Evolutionary conservation across 352 stramenopile genomes (phyloP), one percentile per base, ranked within the genome.

Genomic region (Globisporangium emineosum): DNA sequence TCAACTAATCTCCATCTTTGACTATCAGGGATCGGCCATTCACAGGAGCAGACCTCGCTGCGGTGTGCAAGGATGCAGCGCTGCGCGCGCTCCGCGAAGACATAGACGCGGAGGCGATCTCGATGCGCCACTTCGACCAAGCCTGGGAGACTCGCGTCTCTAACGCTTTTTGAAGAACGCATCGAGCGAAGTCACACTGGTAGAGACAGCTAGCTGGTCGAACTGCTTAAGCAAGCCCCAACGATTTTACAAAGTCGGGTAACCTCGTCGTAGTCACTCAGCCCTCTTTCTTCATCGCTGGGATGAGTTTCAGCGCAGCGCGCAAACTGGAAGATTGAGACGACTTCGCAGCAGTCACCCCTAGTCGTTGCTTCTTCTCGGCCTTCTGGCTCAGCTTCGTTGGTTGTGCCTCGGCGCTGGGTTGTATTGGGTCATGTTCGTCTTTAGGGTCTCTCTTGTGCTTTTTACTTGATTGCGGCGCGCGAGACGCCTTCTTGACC

Each of bases 61-160:
- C 80, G 32, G 68, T 92, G 29, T 94, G 86, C 70, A 92, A 92
- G 32, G 83, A 91, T 65, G 83, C 86, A n/a, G 86, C 83, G 3
- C 86, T 94, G 42, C 78, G 76, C n/a, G 77, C 86, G 19, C 76
- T 94, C 64, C 86, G 86, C 15, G 75, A 91, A 65, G 64, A 86
- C 64, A 70, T 85, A 2, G 67, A 88, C 47, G 76, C 76, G 1
- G 57, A 49, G 5, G 51, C 17, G 30, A 69, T 90, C n/a, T 7
- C 29, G 27, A 69, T 75, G 50, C 64, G 52, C 2, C 77, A 90
- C 63, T 88, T 90, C 23, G 52, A 76, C 37, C 69, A 69, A 9
- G 77, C 81, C 9, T 90, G 81, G 81, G 63, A 76, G 17, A 67
- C 78, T 50, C 76, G 78, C 56, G 4, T 23, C 43, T 50, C 40